Conservation (phyloP, 2,329 filamentous ascomycete species). For the Eutypa lata region DNA sequence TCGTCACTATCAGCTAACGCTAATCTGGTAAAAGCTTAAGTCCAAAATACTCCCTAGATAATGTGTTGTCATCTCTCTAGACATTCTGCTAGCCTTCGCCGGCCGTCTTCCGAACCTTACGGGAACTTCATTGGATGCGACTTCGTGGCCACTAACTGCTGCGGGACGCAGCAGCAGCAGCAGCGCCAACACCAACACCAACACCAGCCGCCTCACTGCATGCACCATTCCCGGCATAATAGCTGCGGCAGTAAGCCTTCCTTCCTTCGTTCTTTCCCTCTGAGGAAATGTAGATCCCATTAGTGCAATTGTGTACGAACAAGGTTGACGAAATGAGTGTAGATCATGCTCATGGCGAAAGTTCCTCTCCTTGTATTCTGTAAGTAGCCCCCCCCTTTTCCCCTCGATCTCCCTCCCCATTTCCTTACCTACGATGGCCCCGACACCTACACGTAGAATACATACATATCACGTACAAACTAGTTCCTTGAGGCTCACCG, state of each 20-base stretch:
- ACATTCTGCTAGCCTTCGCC: not conserved
- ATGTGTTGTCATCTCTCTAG: not conserved
- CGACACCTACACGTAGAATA: too few species aligned
- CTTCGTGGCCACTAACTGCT: not conserved
- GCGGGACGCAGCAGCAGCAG: not conserved
- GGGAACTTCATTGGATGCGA: constrained; percentile 1
- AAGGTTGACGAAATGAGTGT: too few species aligned
- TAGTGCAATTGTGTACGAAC: too few species aligned
- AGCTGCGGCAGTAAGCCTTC: not conserved
- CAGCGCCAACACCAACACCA: not conserved
- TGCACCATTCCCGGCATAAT: not conserved
- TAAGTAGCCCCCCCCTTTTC: too few species aligned
- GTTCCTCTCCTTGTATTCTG: not conserved
- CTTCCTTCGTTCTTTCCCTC: not conserved
- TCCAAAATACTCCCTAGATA: not conserved
- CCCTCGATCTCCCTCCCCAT: too few species aligned
- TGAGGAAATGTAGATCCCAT: too few species aligned
- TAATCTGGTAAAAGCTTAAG: not conserved
- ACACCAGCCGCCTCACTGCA: not conserved
- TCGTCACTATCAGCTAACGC: not conserved
- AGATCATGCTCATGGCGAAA: not conserved
- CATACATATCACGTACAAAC: too few species aligned
- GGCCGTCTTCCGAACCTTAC: not conserved
- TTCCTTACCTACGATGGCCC: too few species aligned
- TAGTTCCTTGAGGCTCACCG: too few species aligned